phyloP scores from a whole-genome alignment of 2,329 filamentous ascomycete species.

The Calonectria hawksworthii region DNA sequence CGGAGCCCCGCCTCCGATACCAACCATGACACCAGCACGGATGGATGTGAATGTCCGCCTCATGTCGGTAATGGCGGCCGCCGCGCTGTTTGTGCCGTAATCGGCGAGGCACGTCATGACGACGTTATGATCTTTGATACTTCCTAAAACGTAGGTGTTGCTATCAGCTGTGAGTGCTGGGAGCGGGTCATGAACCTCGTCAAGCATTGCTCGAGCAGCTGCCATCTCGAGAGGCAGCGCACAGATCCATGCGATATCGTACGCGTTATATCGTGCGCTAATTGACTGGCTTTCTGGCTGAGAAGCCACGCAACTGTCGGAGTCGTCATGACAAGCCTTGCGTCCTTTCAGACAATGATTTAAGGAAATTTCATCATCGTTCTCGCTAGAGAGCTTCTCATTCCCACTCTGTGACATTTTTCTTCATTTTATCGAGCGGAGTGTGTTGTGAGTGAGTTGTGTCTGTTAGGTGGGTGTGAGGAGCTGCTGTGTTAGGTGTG shows the following conservation, averaged over 20 bases:
- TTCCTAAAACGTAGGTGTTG: constrained; percentile 44
- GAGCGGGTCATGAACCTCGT: constrained; percentile 37
- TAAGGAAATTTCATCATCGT: background rate
- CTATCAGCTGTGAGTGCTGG: constrained; percentile 23
- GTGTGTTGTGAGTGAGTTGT: too few species aligned
- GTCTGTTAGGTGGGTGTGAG: too few species aligned
- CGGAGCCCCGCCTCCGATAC: constrained; percentile 38
- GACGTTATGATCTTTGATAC: constrained; percentile 40
- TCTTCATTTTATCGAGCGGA: too few species aligned
- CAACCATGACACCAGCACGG: constrained; percentile 35
- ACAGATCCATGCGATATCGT: constrained; percentile 50
- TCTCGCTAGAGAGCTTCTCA: too few species aligned
- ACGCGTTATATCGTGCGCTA: background rate
- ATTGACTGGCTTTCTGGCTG: background rate
- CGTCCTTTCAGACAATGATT: background rate
- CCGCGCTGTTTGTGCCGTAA: constrained; percentile 41
- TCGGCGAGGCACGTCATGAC: constrained; percentile 45
- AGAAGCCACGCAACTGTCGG: background rate
- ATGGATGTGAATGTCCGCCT: constrained; percentile 58
- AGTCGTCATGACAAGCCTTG: background rate
- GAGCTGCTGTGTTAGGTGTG: too few species aligned
- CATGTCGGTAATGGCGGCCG: constrained; percentile 39
- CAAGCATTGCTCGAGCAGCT: constrained; percentile 46
- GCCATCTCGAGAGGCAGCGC: constrained; percentile 44
- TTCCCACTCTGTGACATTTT: too few species aligned